phyloP scores from a whole-genome alignment of 2,329 filamentous ascomycete species.

The Thielaviopsis cerberus region DNA sequence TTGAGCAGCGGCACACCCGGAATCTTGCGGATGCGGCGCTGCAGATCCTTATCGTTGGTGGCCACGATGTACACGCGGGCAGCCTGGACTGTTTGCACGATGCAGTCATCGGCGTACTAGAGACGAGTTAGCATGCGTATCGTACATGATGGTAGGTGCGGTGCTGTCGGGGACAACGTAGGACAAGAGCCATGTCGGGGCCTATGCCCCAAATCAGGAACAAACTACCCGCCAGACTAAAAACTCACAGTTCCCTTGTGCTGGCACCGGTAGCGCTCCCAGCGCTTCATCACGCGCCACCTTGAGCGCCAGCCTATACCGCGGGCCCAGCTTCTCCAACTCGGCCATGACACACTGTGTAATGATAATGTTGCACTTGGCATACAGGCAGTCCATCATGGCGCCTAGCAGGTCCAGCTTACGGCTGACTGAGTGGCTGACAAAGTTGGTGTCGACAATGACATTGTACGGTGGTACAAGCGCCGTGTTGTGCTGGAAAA shows the following conservation, averaged over 20 bases:
- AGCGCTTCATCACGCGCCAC: constrained; percentile 82
- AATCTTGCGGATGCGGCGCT: constrained; percentile 62
- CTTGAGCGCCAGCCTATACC: constrained; percentile 69
- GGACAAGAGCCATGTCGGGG: no score
- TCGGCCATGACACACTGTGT: constrained; percentile 64
- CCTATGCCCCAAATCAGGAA: not conserved
- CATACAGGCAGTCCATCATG: constrained; percentile 88
- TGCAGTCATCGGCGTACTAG: constrained; percentile 63
- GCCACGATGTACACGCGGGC: constrained; percentile 63
- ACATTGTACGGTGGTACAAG: constrained; percentile 67
- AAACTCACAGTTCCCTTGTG: constrained; percentile 49
- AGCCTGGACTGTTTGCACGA: constrained; percentile 56
- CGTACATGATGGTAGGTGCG: no score
- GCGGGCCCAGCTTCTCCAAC: constrained; percentile 72
- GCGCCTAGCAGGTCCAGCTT: constrained; percentile 76
- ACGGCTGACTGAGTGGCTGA: constrained; percentile 74
- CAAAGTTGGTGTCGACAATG: constrained; percentile 76
- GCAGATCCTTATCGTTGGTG: constrained; percentile 61
- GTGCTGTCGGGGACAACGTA: no score
- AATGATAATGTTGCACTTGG: constrained; percentile 76
- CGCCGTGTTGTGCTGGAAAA: constrained; percentile 77
- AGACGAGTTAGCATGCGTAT: not conserved
- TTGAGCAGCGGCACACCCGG: constrained; percentile 54
- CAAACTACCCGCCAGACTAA: no score
- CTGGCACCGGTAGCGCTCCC: constrained; percentile 69